Conservation (phyloP, 148 eudicot genomes). For the Euryodendron excelsum region DNA sequence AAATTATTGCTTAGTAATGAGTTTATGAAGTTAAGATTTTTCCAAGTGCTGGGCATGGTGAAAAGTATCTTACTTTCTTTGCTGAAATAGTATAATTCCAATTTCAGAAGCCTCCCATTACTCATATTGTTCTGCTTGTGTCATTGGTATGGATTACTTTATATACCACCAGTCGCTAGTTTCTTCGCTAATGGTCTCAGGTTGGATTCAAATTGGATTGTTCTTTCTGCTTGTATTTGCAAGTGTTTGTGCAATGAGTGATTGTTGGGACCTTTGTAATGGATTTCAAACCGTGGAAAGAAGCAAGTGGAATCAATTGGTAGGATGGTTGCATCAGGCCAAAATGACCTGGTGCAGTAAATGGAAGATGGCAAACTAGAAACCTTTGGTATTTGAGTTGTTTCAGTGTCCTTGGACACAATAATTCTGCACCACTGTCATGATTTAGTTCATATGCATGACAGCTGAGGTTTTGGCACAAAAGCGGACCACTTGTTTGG, state of each 20-base stretch:
- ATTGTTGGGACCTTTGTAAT: not conserved
- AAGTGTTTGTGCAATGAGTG: not conserved
- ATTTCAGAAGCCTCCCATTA: no score
- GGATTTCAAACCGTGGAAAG: not conserved
- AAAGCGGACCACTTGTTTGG: conserved; percentile 11
- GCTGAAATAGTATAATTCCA: no score
- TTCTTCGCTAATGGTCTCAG: no score
- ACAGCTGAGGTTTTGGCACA: conserved; percentile 4
- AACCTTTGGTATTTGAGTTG: not conserved
- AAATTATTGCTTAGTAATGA: no score
- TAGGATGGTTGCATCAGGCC: not conserved
- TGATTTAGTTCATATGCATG: not conserved
- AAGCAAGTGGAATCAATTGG: not conserved
- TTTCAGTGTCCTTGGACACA: not conserved
- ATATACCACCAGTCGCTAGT: no score
- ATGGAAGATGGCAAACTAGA: not conserved
- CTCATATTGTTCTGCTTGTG: not conserved
- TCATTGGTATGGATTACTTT: not conserved
- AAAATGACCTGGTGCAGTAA: not conserved
- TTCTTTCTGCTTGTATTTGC: not conserved
- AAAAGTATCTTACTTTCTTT: no score
- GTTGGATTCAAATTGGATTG: no score
- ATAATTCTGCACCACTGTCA: not conserved
- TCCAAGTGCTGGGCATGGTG: no score
- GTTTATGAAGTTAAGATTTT: no score